A percentile compares a stretch with the other conserved stretches of the same genome.
phyloP scores from a whole-genome alignment of 129 eudicot species.

The Ambrosia artemisiifolia region DNA sequence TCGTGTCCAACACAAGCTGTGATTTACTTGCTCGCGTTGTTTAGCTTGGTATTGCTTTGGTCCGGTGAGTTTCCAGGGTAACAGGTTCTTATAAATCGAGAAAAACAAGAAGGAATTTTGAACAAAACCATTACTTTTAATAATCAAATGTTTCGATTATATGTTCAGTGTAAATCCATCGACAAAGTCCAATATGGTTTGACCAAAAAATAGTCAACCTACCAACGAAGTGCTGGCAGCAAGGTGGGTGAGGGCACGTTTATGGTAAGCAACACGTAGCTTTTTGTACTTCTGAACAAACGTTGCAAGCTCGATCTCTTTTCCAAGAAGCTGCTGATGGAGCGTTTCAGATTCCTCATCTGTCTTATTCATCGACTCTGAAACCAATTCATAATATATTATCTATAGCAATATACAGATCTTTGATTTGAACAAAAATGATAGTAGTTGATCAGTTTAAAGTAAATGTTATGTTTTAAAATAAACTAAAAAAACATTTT shows the following conservation, averaged over 20 bases:
- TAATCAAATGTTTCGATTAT: slow-evolving; percentile 1
- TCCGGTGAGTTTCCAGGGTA: too few species aligned
- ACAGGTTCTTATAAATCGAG: too few species aligned
- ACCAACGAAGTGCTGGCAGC: slow-evolving; percentile 59
- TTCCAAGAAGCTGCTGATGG: slow-evolving; percentile 69
- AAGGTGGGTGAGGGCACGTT: slow-evolving; percentile 64
- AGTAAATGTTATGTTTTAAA: too few species aligned
- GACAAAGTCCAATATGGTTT: slow-evolving; percentile 7
- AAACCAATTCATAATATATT: slow-evolving; percentile 1
- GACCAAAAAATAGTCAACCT: slow-evolving; percentile 23
- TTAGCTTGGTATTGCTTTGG: too few species aligned
- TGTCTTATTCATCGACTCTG: slow-evolving; percentile 67
- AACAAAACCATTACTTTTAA: neutral
- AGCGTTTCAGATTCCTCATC: slow-evolving; percentile 89
- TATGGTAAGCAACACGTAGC: slow-evolving; percentile 60
- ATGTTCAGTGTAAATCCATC: neutral
- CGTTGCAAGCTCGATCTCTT: slow-evolving; percentile 59
- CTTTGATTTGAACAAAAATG: neutral
- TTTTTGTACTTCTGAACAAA: slow-evolving; percentile 79
- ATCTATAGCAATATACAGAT: neutral
- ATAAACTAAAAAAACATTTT: too few species aligned
- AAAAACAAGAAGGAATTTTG: neutral
- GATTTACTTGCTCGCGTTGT: too few species aligned
- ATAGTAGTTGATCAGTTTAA: neutral
- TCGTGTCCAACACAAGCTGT: too few species aligned